Conservation (phyloP, 176 grass and related monocot species). For the Saccharum officinarum region DNA sequence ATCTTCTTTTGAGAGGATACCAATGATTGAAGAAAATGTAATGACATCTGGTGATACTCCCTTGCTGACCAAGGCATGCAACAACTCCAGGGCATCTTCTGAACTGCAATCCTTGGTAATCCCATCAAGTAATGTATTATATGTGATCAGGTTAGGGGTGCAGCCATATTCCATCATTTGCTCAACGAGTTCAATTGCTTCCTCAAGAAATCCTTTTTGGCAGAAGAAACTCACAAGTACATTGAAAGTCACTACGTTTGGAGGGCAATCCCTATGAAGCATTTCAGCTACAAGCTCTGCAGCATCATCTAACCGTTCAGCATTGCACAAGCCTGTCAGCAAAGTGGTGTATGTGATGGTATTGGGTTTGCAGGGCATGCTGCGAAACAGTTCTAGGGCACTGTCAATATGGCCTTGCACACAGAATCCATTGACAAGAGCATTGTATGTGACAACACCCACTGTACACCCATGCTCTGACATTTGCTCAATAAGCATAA, state of each 20-base stretch:
- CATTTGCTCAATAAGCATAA: constrained; percentile 51
- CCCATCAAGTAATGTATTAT: constrained; percentile 59
- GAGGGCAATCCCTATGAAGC: constrained; percentile 44
- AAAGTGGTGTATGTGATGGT: constrained; percentile 76
- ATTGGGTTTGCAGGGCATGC: constrained; percentile 53
- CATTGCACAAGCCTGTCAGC: constrained; percentile 64
- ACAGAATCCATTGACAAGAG: constrained; percentile 68
- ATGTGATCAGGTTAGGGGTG: constrained; percentile 59
- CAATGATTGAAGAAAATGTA: constrained; percentile 53
- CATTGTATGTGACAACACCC: constrained; percentile 61
- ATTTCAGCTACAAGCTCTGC: constrained; percentile 51
- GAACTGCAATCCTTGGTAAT: constrained; percentile 62
- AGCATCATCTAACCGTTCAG: constrained; percentile 44
- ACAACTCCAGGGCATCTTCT: constrained; percentile 48
- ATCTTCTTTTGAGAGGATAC: constrained; percentile 54
- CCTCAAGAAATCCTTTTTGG: constrained; percentile 50
- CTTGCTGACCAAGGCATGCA: constrained; percentile 53
- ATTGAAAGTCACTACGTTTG: constrained; percentile 59
- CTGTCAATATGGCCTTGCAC: constrained; percentile 51
- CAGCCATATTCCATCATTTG: constrained; percentile 60
- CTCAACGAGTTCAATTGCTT: constrained; percentile 53
- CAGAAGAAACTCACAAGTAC: constrained; percentile 64
- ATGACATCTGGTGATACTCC: constrained; percentile 55
- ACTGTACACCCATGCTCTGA: constrained; percentile 42
- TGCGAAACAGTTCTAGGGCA: constrained; percentile 46